Evolutionary conservation across 352 stramenopile species (phyloP).

Genomic region (Stramenopiles sp.): DNA sequence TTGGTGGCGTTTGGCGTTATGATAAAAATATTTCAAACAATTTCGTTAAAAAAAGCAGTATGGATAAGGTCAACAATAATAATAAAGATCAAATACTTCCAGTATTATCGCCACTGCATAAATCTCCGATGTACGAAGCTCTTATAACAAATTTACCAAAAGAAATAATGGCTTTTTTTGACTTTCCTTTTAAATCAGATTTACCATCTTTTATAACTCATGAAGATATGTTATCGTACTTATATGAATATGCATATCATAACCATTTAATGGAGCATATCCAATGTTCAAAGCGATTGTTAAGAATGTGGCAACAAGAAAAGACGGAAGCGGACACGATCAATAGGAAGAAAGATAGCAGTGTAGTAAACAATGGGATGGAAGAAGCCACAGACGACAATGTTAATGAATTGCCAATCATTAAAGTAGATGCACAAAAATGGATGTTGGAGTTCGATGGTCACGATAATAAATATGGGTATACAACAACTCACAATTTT

Average conservation of each 20-base stretch:
- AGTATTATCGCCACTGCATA: background rate
- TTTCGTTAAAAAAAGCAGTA: background rate
- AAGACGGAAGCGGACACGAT: too few relatives aligned
- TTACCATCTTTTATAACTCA: slow-evolving; percentile 32
- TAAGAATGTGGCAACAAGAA: background rate
- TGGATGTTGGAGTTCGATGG: background rate
- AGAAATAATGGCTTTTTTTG: slow-evolving; percentile 40
- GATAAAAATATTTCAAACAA: background rate
- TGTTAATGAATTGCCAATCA: too few relatives aligned
- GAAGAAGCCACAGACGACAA: background rate
- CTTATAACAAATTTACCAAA: slow-evolving; percentile 41
- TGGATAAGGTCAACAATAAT: background rate
- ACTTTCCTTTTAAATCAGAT: slow-evolving; percentile 28
- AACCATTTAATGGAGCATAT: slow-evolving; percentile 27
- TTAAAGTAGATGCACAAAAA: too few relatives aligned
- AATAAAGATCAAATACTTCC: background rate
- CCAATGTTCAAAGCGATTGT: slow-evolving; percentile 16
- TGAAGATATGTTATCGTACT: slow-evolving; percentile 29
- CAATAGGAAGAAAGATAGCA: background rate
- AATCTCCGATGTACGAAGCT: slow-evolving; percentile 30
- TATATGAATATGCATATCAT: slow-evolving; percentile 26
- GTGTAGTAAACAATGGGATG: too few relatives aligned
- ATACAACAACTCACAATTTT: slow-evolving; percentile 18
- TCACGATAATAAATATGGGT: background rate
- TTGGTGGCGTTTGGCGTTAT: background rate